Evolutionary conservation across 441 rosid species (phyloP).

Genomic region (Flueggea neowawraea): DNA sequence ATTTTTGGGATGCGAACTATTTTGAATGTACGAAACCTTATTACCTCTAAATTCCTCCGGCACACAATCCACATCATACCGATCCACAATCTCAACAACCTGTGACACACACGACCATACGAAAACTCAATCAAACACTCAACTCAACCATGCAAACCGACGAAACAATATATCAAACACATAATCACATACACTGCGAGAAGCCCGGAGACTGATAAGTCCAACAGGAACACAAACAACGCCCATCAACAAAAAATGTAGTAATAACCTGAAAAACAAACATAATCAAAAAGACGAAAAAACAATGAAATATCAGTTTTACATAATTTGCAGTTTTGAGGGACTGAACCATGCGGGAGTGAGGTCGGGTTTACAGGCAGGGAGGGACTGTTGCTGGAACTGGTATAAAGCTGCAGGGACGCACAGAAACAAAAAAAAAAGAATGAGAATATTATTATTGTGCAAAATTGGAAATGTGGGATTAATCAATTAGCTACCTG

Average conservation of each 20-base stretch:
- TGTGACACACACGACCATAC: slow-evolving; percentile 19
- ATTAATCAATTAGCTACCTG: slow-evolving; percentile 20
- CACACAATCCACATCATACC: slow-evolving; percentile 73
- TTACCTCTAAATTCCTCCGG: slow-evolving; percentile 53
- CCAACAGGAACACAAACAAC: slow-evolving; percentile 69
- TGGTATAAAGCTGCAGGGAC: slow-evolving; percentile 43
- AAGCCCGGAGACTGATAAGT: slow-evolving; percentile 57
- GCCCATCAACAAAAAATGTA: slow-evolving; percentile 54
- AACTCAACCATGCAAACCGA: too few relatives aligned
- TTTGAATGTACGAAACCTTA: slow-evolving; percentile 59
- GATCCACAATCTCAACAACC: slow-evolving; percentile 76
- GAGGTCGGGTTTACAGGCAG: slow-evolving; percentile 88
- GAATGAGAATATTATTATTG: too few relatives aligned
- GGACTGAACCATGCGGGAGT: slow-evolving; percentile 72
- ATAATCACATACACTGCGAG: slow-evolving; percentile 48
- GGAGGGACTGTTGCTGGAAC: slow-evolving; percentile 80
- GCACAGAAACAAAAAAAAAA: too few relatives aligned
- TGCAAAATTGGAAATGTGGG: too few relatives aligned
- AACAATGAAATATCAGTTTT: background rate
- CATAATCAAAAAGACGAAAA: slow-evolving; percentile 1
- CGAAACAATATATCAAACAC: too few relatives aligned
- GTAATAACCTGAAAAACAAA: slow-evolving; percentile 51
- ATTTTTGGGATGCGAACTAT: slow-evolving; percentile 58
- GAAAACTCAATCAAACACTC: too few relatives aligned
- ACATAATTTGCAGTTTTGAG: background rate